Evolutionary conservation across 345 rosid species (phyloP).

Genomic region (Eucalyptus pumila): DNA sequence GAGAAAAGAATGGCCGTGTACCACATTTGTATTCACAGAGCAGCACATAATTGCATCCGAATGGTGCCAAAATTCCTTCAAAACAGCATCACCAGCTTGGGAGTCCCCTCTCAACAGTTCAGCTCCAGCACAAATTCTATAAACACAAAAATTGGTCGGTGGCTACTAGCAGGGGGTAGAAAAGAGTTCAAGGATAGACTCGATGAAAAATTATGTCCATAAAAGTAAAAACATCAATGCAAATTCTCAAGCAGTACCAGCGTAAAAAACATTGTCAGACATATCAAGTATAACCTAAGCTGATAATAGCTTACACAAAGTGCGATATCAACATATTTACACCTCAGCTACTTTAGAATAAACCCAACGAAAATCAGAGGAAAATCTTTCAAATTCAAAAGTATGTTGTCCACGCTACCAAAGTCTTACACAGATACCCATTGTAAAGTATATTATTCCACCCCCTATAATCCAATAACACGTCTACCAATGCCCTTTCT

Average conservation of each 20-base stretch:
- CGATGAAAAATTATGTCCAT: not conserved
- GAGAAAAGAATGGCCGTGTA: not conserved
- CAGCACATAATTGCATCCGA: constrained; percentile 86
- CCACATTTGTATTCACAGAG: constrained; percentile 72
- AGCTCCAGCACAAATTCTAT: constrained; percentile 58
- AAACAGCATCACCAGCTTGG: constrained; percentile 51
- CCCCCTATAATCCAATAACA: not conserved
- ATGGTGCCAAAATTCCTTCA: constrained; percentile 87
- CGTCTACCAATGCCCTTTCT: not conserved
- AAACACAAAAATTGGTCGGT: not conserved
- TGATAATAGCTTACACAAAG: not conserved
- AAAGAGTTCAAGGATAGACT: not conserved
- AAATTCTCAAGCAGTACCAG: not conserved
- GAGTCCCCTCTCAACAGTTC: constrained; percentile 44
- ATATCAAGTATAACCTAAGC: not conserved
- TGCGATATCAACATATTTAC: not conserved
- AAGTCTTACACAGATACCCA: not conserved
- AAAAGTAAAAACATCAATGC: not conserved
- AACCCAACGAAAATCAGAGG: not conserved
- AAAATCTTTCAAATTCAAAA: not conserved
- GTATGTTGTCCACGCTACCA: not conserved
- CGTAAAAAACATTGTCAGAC: not conserved
- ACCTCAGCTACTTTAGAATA: not conserved
- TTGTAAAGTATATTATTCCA: not conserved
- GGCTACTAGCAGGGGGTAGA: not conserved